Evolutionary conservation across 108 stramenopile genomes (phyloP), one percentile per base, ranked within the genome.

Genomic region (Cyclotella kingstonii): DNA sequence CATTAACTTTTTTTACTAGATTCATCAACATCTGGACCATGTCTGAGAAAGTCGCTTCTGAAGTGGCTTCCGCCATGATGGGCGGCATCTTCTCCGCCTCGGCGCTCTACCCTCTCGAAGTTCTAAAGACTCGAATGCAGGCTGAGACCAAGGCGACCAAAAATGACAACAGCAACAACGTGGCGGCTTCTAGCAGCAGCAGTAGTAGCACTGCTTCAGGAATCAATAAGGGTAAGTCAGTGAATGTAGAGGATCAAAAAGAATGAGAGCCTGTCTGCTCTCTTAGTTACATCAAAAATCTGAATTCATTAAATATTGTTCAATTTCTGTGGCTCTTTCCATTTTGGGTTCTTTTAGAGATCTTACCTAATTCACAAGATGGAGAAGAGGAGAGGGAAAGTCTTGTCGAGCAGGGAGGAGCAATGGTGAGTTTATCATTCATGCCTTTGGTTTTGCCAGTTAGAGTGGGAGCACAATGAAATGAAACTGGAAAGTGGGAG

Each of bases 71-170:
- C 9, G 85, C 85, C 15, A 75, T 80, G 22, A 27, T 90, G 10
- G 89, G 85, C 1, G 89, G 89, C 10, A 84, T 85, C 27, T 75
- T 90, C 42, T 81, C 80, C 54, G 82, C 89, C 7, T 69, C 76
- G 19, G 77, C 83, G 10, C 54, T 91, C 44, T 91, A 85, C 65
- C 90, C 90, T 3, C 71, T 91, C n/a, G 90, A 91, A 68, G 84
- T 91, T 0, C 53, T 91, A 49, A 91, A 91, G 60, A 91, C 90
- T 0, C 77, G 82, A 18, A 87, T 91, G 86, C 85, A 87, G 70
- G 89, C 89, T 4, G 76, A 84, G 39, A 47, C 58, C 10, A 73
- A 63, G 23, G 38, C 40, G 2, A 28, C 8, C 43, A 8, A 38
- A 38, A 38, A 38, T 8, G 36, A 8, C 8, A 12, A 38, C 10